These are phyloP conservation scores for Sporothrix brunneoviolacea DNA, from an alignment of 2,329 filamentous ascomycete genomes.

Conservation along the genomic window DNA sequence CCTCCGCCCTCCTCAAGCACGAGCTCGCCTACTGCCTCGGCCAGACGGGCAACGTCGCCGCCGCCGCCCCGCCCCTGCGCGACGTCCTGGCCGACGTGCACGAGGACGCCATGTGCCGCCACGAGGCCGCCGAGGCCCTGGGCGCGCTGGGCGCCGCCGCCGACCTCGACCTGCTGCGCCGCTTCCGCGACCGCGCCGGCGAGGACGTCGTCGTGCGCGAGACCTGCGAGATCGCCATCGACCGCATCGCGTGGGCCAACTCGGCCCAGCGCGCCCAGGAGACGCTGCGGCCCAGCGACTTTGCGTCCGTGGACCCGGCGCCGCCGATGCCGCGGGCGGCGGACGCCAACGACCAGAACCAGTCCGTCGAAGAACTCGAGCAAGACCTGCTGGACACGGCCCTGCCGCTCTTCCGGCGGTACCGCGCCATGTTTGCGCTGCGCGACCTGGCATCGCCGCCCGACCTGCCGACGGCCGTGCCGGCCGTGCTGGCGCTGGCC, in stretches of 20 bases:
- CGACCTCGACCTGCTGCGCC: slow-evolving; percentile 66
- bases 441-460: slow-evolving; percentile 92
- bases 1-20: slow-evolving; percentile 88
- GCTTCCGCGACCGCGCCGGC: slow-evolving; percentile 65
- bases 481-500: slow-evolving; percentile 80
- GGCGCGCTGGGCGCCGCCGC: slow-evolving; percentile 73
- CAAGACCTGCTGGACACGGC: slow-evolving; percentile 70
- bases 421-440: slow-evolving; percentile 96
- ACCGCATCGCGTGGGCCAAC: slow-evolving; percentile 89
- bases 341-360: not conserved
- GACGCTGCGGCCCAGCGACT: slow-evolving; percentile 69
- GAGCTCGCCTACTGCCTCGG: slow-evolving; percentile 96
- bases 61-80: slow-evolving; percentile 61
- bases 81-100: slow-evolving; percentile 66
- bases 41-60: slow-evolving; percentile 72
- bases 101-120: slow-evolving; percentile 93
- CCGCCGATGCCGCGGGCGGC: slow-evolving; percentile 65
- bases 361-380: slow-evolving; percentile 54
- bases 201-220: slow-evolving; percentile 81
- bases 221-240: slow-evolving; percentile 95
- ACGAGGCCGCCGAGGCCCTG: slow-evolving; percentile 92
- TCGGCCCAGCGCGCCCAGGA: slow-evolving; percentile 65
- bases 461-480: slow-evolving; percentile 78
- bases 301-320: slow-evolving; percentile 90
- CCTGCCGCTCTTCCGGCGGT: slow-evolving; percentile 80